A percentile compares a stretch with the other conserved stretches of the same genome.
These are phyloP conservation scores for Trichocladium antarcticum DNA, from an alignment of 495 filamentous ascomycete genomes.

Conservation along the genomic window DNA sequence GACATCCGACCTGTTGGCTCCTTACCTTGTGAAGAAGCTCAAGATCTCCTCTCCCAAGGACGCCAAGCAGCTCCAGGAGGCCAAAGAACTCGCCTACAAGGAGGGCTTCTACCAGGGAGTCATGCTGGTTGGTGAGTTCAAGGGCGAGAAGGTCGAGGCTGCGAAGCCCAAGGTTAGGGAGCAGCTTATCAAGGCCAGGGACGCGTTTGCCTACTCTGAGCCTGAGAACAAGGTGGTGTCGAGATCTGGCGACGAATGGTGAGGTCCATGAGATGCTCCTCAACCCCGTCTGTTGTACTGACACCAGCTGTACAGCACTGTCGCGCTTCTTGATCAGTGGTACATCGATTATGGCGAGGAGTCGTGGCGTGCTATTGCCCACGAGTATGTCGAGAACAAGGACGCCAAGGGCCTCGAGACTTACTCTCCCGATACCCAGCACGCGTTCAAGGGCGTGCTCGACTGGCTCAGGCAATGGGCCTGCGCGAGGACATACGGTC, in stretches of 20 bases:
- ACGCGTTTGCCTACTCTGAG: conserved; percentile 87
- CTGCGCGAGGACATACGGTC: conserved; percentile 79
- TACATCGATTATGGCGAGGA: conserved; percentile 92
- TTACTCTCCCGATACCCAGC: conserved; percentile 65
- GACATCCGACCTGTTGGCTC: conserved; percentile 72
- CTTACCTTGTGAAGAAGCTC: conserved; percentile 74
- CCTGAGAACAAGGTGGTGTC: conserved; percentile 81
- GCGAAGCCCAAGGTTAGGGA: conserved; percentile 80
- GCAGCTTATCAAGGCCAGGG: conserved; percentile 62
- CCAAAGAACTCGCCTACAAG: conserved; percentile 93
- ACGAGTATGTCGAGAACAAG: conserved; percentile 57
- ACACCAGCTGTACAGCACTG: too few species aligned
- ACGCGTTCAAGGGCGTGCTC: conserved; percentile 73
- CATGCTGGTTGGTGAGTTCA: conserved; percentile 82
- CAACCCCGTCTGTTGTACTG: too few species aligned
- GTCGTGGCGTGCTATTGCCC: conserved; percentile 57
- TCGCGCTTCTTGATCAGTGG: conserved; percentile 92
- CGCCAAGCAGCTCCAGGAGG: conserved; percentile 74
- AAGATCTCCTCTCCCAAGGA: conserved; percentile 98
- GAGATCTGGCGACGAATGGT: conserved; percentile 69
- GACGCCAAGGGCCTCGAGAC: conserved; percentile 59
- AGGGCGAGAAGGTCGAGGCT: conserved; percentile 69
- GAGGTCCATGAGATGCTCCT: too few species aligned
- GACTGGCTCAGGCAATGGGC: conserved; percentile 94
- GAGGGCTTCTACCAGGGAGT: conserved; percentile 96